phyloP scores from a whole-genome alignment of 2,329 filamentous ascomycete genomes.

The Fusarium newnesense region DNA sequence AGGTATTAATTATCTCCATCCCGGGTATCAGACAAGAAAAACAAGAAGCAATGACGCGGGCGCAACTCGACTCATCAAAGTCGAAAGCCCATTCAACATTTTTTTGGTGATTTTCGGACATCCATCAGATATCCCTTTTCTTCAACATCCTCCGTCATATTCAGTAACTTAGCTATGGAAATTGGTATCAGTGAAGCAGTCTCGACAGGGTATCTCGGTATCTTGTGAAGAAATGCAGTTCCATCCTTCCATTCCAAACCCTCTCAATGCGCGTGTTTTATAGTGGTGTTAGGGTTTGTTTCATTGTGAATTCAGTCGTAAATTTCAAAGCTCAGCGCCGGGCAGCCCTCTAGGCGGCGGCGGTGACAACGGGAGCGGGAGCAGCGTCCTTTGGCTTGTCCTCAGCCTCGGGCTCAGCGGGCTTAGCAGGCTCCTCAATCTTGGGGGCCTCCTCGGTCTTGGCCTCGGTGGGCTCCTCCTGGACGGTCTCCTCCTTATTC shows the following conservation, averaged over 20 bases:
- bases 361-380: conserved; percentile 60
- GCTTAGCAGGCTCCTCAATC: conserved; percentile 65
- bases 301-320: conserved; percentile 37
- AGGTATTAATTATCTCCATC: conserved; percentile 56
- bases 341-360: conserved; percentile 59
- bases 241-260: conserved; percentile 59
- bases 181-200: conserved; percentile 59
- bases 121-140: conserved; percentile 31
- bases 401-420: conserved; percentile 50
- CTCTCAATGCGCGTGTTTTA: conserved; percentile 51
- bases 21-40: conserved; percentile 54
- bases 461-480: conserved; percentile 52
- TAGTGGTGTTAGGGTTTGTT: conserved; percentile 36
- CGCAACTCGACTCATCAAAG: conserved; percentile 33
- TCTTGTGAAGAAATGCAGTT: conserved; percentile 65
- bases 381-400: conserved; percentile 55
- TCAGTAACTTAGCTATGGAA: conserved; percentile 47
- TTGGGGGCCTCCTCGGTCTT: conserved; percentile 53
- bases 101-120: conserved; percentile 34
- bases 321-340: conserved; percentile 43
- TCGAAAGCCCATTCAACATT: conserved; percentile 26
- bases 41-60: conserved; percentile 42
- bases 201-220: conserved; percentile 66
- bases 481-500: conserved; percentile 49
- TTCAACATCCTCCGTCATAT: conserved; percentile 33